These are phyloP conservation scores for Coccinonectria pachysandricola DNA, from an alignment of 2,329 filamentous ascomycete species.

Conservation along the genomic window DNA sequence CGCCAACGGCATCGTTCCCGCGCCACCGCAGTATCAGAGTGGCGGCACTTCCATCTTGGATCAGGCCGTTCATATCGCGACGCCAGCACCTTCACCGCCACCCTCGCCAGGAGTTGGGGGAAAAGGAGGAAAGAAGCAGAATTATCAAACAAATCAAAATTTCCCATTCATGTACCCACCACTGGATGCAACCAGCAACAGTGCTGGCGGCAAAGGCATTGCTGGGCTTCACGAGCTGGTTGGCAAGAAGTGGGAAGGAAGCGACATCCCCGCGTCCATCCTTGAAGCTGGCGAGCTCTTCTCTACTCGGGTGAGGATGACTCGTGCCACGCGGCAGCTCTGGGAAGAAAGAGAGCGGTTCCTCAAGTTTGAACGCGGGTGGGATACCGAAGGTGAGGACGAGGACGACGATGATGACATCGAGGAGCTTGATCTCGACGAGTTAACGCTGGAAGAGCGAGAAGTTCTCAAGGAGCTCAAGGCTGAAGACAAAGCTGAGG, in stretches of 20 bases:
- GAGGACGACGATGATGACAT: constrained; percentile 36
- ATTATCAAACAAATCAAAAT: constrained; percentile 98
- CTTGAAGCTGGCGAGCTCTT: constrained; percentile 91
- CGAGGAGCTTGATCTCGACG: constrained; percentile 36
- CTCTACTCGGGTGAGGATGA: constrained; percentile 81
- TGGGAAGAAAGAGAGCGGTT: constrained; percentile 92
- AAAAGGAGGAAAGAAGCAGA: constrained; percentile 96
- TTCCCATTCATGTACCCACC: constrained; percentile 97
- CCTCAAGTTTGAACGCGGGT: constrained; percentile 85
- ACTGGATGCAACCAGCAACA: constrained; percentile 78
- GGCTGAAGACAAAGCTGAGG: constrained; percentile 23
- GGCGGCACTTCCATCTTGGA: constrained; percentile 74
- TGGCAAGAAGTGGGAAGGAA: constrained; percentile 83
- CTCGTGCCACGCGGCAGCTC: constrained; percentile 78
- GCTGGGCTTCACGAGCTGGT: constrained; percentile 69
- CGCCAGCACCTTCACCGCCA: constrained; percentile 87
- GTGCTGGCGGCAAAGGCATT: constrained; percentile 77
- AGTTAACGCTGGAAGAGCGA: constrained; percentile 31
- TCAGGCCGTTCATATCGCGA: constrained; percentile 97
- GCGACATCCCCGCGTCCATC: constrained; percentile 87
- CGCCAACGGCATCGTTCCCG: constrained; percentile 51
- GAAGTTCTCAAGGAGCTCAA: constrained; percentile 31
- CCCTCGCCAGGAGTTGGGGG: constrained; percentile 79
- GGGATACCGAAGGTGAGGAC: constrained; percentile 47
- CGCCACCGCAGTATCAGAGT: constrained; percentile 41